Evolutionary conservation across 2,329 filamentous ascomycete genomes (phyloP).

Genomic region (Trichophyton benhamiae): DNA sequence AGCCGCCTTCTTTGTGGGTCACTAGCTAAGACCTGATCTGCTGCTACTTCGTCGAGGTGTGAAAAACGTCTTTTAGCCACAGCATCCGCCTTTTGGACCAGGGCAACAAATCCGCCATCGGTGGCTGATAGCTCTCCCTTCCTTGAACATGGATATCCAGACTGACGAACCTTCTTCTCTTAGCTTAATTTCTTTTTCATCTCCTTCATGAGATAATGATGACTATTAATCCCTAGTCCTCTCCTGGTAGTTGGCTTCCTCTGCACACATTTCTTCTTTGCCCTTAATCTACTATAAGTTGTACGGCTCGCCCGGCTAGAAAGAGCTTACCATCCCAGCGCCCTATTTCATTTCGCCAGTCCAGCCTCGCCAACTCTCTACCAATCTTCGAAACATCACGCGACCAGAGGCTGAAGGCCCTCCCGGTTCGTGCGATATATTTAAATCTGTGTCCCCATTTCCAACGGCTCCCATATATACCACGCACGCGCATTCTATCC

Average conservation of each 20-base stretch:
- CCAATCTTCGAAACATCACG: background rate
- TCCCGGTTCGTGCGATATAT: background rate
- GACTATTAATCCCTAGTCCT: background rate
- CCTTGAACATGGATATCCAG: background rate
- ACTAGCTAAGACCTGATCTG: background rate
- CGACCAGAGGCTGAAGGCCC: background rate
- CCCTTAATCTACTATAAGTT: background rate
- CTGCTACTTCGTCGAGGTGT: background rate
- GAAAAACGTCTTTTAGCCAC: conserved; percentile 3
- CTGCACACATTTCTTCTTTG: background rate
- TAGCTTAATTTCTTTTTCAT: conserved; percentile 1
- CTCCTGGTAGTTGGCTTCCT: background rate
- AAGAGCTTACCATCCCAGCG: background rate
- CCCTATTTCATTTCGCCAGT: background rate
- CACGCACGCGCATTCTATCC: background rate
- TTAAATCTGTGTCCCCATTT: background rate
- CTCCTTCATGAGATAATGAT: background rate
- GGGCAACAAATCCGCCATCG: conserved; percentile 3
- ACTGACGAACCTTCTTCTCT: background rate
- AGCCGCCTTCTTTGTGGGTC: conserved; percentile 3
- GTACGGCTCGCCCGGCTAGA: background rate
- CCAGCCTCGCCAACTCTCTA: background rate
- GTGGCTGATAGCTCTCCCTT: conserved; percentile 3
- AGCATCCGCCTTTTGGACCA: background rate
- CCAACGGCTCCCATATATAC: background rate